Conservation (phyloP, 2,329 filamentous ascomycete species). For the Penicillium hordei region DNA sequence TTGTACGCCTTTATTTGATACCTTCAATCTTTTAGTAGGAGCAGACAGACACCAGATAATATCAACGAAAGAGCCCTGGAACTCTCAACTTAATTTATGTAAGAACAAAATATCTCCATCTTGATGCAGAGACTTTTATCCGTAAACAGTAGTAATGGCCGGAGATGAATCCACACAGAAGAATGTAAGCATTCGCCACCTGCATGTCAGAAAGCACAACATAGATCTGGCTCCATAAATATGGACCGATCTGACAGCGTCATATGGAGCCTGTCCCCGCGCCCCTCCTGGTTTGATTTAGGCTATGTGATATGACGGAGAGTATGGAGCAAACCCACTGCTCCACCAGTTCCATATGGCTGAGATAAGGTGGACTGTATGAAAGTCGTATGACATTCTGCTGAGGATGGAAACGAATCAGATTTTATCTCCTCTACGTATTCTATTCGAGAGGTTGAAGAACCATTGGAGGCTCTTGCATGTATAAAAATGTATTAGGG, state of each 20-base stretch:
- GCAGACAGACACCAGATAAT: not conserved
- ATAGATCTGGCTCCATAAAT: constrained; percentile 5
- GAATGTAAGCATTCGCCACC: constrained; percentile 4
- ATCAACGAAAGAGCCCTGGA: not conserved
- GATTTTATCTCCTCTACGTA: not conserved
- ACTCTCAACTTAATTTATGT: too few species aligned
- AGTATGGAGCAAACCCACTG: constrained; percentile 12
- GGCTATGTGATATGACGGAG: constrained; percentile 12
- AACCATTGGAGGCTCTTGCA: not conserved
- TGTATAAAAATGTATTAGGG: not conserved
- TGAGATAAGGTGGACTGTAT: not conserved
- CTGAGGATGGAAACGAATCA: too few species aligned
- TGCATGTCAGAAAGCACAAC: constrained; percentile 5
- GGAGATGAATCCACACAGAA: not conserved
- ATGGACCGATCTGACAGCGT: constrained; percentile 5
- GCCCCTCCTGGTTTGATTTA: constrained; percentile 18
- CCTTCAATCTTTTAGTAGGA: not conserved
- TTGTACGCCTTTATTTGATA: not conserved
- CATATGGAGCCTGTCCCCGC: constrained; percentile 13
- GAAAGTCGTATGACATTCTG: not conserved
- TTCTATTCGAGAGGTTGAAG: not conserved
- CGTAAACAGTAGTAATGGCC: not conserved
- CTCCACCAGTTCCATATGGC: constrained; percentile 23
- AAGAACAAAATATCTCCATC: not conserved
- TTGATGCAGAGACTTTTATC: not conserved